Conservation (phyloP, 2,329 filamentous ascomycete species). For the Talaromyces pinophilus region DNA sequence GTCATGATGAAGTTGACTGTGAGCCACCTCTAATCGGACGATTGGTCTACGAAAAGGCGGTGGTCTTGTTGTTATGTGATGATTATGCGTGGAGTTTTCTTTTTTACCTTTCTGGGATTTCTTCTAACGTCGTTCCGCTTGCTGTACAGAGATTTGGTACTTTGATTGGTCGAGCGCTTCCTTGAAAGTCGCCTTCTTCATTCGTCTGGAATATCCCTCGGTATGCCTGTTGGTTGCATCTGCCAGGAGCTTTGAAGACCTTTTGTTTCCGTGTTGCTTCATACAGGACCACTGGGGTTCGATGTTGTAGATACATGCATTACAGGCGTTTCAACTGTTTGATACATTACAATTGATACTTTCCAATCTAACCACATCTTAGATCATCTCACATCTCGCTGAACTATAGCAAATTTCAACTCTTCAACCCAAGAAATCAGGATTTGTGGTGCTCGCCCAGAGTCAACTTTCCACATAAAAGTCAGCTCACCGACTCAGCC, state of each 20-base stretch:
- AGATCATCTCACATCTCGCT: background rate
- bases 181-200: constrained; percentile 9
- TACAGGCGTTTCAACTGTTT: constrained; percentile 24
- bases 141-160: constrained; percentile 19
- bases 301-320: constrained; percentile 25
- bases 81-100: constrained; percentile 15
- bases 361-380: constrained; percentile 8
- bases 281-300: constrained; percentile 20
- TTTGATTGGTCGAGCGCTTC: constrained; percentile 13
- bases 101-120: constrained; percentile 3
- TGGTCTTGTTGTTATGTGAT: constrained; percentile 18
- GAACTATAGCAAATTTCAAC: background rate
- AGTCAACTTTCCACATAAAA: background rate
- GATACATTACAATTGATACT: constrained; percentile 15
- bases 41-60: constrained; percentile 22
- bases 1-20: constrained; percentile 24
- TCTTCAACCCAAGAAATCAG: background rate
- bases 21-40: constrained; percentile 15
- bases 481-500: background rate
- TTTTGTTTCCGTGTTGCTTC: constrained; percentile 22
- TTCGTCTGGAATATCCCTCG: constrained; percentile 13
- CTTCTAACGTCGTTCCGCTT: background rate
- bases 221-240: constrained; percentile 21
- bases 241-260: constrained; percentile 22
- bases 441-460: background rate